Conservation (phyloP, 2,329 filamentous ascomycete species). For the Davidsoniella australis region DNA sequence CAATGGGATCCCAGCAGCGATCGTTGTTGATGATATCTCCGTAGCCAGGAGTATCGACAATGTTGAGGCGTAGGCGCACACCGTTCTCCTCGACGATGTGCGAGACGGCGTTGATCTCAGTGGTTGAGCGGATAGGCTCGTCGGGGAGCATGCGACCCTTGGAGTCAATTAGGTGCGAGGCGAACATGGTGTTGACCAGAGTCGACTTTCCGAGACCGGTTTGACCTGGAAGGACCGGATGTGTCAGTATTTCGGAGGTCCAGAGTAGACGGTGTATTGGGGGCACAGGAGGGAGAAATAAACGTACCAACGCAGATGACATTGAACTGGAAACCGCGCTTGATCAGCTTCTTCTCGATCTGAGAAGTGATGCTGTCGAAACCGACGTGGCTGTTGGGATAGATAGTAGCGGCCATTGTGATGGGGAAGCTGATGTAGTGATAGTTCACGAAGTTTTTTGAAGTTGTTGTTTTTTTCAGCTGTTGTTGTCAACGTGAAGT, state of each 20-base stretch:
- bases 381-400: conserved; percentile 95
- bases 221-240: conserved; percentile 47
- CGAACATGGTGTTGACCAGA: conserved; percentile 99
- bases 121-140: conserved; percentile 86
- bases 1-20: conserved; percentile 99
- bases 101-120: conserved; percentile 93
- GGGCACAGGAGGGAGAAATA: not conserved
- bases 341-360: conserved; percentile 98
- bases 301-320: conserved; percentile 94
- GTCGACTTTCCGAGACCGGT: conserved; percentile 98
- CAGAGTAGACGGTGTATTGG: not conserved
- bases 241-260: not conserved
- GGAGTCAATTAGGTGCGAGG: conserved; percentile 96
- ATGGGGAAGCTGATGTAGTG: conserved; percentile 18
- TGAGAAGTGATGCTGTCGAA: conserved; percentile 99
- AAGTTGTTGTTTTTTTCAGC: conserved; percentile 18
- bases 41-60: conserved; percentile 96
- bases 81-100: conserved; percentile 99
- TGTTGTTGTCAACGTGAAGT: not conserved
- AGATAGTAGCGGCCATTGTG: conserved; percentile 47
- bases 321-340: conserved; percentile 99
- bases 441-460: conserved; percentile 14
- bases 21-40: conserved; percentile 99
- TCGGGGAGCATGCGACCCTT: conserved; percentile 89
- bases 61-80: conserved; percentile 91